Percentiles rank a stretch among this genome's conserved stretches.
Evolutionary conservation across 2,329 filamentous ascomycete species (phyloP).

Genomic region (Penicillium sp.): DNA sequence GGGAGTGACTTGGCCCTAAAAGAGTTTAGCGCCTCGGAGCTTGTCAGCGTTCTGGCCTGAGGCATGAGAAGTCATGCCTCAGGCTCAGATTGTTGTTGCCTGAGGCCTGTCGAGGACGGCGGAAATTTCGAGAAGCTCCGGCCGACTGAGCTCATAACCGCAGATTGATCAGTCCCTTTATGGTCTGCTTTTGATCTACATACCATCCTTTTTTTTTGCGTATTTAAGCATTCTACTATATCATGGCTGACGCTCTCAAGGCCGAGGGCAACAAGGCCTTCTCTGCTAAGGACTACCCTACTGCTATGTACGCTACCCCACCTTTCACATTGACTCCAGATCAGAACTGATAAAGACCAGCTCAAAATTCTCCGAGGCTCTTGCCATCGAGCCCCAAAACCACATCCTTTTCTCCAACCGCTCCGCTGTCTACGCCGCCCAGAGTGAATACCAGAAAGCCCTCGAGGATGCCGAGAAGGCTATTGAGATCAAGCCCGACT

Average conservation of each 20-base stretch:
- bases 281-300: conserved; percentile 92
- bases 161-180: conserved; percentile 1
- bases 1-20: conserved; percentile 14
- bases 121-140: conserved; percentile 51
- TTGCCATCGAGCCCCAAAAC: conserved; percentile 82
- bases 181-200: conserved; percentile 11
- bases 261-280: conserved; percentile 99
- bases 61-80: background rate
- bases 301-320: conserved; percentile 71
- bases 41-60: conserved; percentile 11
- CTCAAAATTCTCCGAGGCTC: conserved; percentile 92
- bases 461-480: conserved; percentile 91
- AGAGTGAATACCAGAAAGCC: conserved; percentile 82
- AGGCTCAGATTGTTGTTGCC: conserved; percentile 16
- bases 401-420: conserved; percentile 98
- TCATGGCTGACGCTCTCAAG: conserved; percentile 81
- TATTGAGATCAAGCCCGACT: conserved; percentile 92
- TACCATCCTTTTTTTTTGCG: background rate
- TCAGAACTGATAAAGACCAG: conserved; percentile 49
- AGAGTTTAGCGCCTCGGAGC: conserved; percentile 20
- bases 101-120: conserved; percentile 24
- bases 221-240: conserved; percentile 20
- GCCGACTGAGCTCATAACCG: conserved; percentile 25
- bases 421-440: conserved; percentile 82
- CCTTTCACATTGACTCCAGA: conserved; percentile 10